Evolutionary conservation across 176 grass and related monocot species (phyloP), one percentile per base, ranked within the genome.

Genomic region (Avena insularis): DNA sequence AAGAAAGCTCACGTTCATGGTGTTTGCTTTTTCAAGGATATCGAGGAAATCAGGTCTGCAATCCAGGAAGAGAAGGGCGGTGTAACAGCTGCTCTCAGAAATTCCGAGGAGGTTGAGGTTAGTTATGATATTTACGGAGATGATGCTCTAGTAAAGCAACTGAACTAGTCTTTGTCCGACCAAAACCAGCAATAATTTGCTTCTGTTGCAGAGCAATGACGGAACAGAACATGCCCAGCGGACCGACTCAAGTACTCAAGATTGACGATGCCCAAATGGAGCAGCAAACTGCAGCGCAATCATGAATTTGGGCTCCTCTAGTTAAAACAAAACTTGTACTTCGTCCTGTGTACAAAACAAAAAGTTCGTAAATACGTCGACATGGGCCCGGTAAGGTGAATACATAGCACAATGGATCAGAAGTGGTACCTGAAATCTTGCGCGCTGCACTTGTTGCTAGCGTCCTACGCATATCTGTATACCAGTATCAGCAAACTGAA

Each of bases 1-100:
- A 43, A 43, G 38, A 65, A 58, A 65, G 12, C 20, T 12, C 73
- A 48, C 19, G 12, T 48, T 57, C 17, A 9, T 81, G 1, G 5
- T 71, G 55, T 79, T 40, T 86, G 63, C 21, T 63, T 84, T 84
- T 35, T 35, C 3, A 67, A 96, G 94, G 92, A 93, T 85, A 81
- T 93, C 50, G 84, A 82, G 62, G 91, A 90, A n/a, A 21, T 92
- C 20, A 90, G 57, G 17, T 82, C 82, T 57, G 82, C 67, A 4
- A 77, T 93, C 55, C 79, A 90, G 78, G 46, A 86, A 16, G 85
- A 83, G 19, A 89, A 92, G 81, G 66, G 10, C 46, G 74, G 65
- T 64, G 60, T 83, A 75, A 73, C 83, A 50, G 20, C 60, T 43
- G 72, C 43, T 3, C 61, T 66, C 29, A 71, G 48, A 72, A 82